Percentiles rank a stretch among this genome's conserved stretches.
These are phyloP conservation scores for Ogataea saltuana DNA, from an alignment of 805 yeast genomes.

Conservation along the genomic window DNA sequence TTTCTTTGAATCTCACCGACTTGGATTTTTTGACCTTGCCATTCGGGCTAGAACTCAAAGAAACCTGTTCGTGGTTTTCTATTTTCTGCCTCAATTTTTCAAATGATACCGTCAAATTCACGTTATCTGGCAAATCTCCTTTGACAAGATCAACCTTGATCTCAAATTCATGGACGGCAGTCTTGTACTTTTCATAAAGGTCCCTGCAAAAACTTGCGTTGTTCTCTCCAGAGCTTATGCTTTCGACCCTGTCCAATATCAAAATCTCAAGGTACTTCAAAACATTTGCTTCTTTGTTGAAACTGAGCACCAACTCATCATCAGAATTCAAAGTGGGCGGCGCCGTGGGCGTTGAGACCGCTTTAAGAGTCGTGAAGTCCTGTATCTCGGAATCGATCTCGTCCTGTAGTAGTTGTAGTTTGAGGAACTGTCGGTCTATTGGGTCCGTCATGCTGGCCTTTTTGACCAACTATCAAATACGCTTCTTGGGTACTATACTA, in stretches of 20 bases:
- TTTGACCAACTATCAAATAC: background rate
- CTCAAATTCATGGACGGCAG: conserved; percentile 6
- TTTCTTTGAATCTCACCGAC: conserved; percentile 29
- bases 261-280: conserved; percentile 20
- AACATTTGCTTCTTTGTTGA: conserved; percentile 16
- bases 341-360: conserved; percentile 4
- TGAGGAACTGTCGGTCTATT: conserved; percentile 23
- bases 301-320: conserved; percentile 15
- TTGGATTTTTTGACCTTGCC: conserved; percentile 21
- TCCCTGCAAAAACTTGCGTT: conserved; percentile 1
- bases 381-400: conserved; percentile 19
- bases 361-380: conserved; percentile 20
- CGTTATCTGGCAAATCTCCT: conserved; percentile 11
- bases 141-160: conserved; percentile 2
- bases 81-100: conserved; percentile 7
- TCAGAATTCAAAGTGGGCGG: conserved; percentile 8
- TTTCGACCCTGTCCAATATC: conserved; percentile 18
- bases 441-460: background rate
- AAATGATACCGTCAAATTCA: conserved; percentile 3
- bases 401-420: conserved; percentile 19
- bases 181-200: conserved; percentile 6
- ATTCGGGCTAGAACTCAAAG: conserved; percentile 1
- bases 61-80: background rate
- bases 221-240: background rate
- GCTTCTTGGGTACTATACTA: too few species aligned